Evolutionary conservation across 1,284 basidiomycete species (phyloP).

Genomic region (Irpex rosettiformis): DNA sequence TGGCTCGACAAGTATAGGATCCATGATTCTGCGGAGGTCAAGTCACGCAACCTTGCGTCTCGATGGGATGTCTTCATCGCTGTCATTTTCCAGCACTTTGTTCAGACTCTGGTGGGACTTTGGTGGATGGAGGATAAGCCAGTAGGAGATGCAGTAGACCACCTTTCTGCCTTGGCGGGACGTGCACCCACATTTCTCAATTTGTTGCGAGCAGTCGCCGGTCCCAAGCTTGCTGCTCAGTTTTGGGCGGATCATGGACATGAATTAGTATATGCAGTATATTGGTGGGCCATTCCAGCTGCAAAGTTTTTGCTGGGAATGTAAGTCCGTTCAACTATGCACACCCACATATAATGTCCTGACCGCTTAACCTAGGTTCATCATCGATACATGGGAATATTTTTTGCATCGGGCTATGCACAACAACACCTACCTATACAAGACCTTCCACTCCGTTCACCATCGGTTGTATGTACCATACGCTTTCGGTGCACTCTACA

Average conservation of each 20-base stretch:
- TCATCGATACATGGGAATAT: slow-evolving; percentile 99
- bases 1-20: slow-evolving; percentile 86
- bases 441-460: slow-evolving; percentile 91
- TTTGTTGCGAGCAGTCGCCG: slow-evolving; percentile 40
- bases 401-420: slow-evolving; percentile 94
- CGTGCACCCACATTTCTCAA: slow-evolving; percentile 40
- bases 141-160: slow-evolving; percentile 43
- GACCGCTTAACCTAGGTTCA: slow-evolving; percentile 53
- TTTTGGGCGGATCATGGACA: slow-evolving; percentile 45
- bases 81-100: slow-evolving; percentile 80
- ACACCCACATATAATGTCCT: slow-evolving; percentile 10
- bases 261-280: slow-evolving; percentile 63
- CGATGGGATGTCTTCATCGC: slow-evolving; percentile 70
- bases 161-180: slow-evolving; percentile 41
- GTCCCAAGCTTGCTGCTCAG: slow-evolving; percentile 25
- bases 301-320: slow-evolving; percentile 80
- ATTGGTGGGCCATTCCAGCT: slow-evolving; percentile 93
- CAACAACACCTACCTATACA: slow-evolving; percentile 88
- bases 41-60: slow-evolving; percentile 74
- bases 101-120: slow-evolving; percentile 81
- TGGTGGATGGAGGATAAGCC: slow-evolving; percentile 63
- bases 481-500: slow-evolving; percentile 96
- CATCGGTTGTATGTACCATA: slow-evolving; percentile 97
- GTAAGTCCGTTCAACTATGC: slow-evolving; percentile 49
- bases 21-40: slow-evolving; percentile 84